phyloP scores from a whole-genome alignment of 306 rosid genomes.

The Canavalia gladiata region DNA sequence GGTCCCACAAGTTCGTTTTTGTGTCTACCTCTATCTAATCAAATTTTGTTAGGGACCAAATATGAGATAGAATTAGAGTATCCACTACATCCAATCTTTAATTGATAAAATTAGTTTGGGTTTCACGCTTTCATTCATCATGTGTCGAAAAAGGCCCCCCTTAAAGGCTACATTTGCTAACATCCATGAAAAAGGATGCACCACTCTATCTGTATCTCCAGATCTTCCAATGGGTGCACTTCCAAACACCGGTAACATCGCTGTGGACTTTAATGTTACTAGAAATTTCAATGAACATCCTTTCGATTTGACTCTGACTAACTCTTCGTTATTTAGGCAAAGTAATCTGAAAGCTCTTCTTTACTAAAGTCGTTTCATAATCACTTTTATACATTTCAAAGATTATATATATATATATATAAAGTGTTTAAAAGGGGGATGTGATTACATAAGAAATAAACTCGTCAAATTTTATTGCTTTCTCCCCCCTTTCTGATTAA shows the following conservation, averaged over 20 bases:
- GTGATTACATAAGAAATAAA: neutral
- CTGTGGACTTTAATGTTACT: constrained; percentile 45
- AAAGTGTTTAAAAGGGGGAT: neutral
- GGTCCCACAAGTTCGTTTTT: constrained; percentile 59
- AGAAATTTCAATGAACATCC: constrained; percentile 13
- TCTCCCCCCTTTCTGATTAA: no score
- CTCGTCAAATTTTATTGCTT: neutral
- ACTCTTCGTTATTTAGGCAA: neutral
- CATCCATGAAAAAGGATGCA: constrained; percentile 39
- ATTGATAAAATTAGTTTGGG: neutral
- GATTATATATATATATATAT: neutral
- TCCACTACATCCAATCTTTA: constrained; percentile 38
- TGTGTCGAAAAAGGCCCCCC: constrained; percentile 40
- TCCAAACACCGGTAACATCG: constrained; percentile 35
- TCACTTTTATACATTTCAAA: neutral
- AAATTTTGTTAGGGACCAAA: constrained; percentile 27
- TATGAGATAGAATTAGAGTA: neutral
- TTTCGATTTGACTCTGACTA: neutral
- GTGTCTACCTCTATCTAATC: constrained; percentile 50
- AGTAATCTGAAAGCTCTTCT: neutral
- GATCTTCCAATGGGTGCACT: constrained; percentile 30
- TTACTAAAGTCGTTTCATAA: constrained; percentile 21
- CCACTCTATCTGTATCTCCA: neutral
- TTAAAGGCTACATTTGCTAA: neutral
- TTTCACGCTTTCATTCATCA: constrained; percentile 31